Percentiles rank a stretch among this genome's conserved stretches.
phyloP scores from a whole-genome alignment of 306 rosid genomes.

The Pterocarpus macrocarpus region DNA sequence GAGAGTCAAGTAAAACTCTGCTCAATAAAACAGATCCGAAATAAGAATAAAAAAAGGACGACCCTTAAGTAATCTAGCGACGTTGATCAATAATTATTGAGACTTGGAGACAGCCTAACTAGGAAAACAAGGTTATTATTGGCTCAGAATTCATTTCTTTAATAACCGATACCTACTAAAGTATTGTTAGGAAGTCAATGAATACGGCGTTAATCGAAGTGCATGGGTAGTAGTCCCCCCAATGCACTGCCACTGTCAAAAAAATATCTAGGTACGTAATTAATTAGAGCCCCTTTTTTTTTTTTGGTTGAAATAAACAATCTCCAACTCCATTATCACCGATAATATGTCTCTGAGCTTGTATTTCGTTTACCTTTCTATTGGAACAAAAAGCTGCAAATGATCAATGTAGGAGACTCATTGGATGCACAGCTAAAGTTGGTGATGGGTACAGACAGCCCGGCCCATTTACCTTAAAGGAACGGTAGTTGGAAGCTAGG shows the following conservation, averaged over 20 bases:
- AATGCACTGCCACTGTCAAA: background rate
- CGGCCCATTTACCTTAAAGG: too few relatives aligned
- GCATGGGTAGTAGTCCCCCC: background rate
- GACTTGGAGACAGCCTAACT: background rate
- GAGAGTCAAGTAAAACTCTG: background rate
- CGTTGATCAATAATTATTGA: background rate
- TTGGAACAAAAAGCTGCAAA: too few relatives aligned
- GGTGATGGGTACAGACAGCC: too few relatives aligned
- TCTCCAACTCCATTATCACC: background rate
- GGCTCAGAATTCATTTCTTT: constrained; percentile 33
- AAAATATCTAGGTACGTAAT: background rate
- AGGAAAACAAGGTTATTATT: constrained; percentile 1
- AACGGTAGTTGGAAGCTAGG: too few relatives aligned
- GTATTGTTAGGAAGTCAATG: constrained; percentile 30
- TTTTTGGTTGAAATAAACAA: background rate
- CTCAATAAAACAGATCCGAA: background rate
- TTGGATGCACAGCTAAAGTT: too few relatives aligned
- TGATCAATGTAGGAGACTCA: too few relatives aligned
- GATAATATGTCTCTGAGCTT: background rate
- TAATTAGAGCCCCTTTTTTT: background rate
- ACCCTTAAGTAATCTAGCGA: background rate
- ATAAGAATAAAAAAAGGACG: background rate
- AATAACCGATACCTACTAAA: constrained; percentile 1
- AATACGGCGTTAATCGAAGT: background rate
- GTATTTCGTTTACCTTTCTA: too few relatives aligned